These are phyloP conservation scores for Aspergillus alliaceus DNA, from an alignment of 2,329 filamentous ascomycete species.

Conservation along the genomic window DNA sequence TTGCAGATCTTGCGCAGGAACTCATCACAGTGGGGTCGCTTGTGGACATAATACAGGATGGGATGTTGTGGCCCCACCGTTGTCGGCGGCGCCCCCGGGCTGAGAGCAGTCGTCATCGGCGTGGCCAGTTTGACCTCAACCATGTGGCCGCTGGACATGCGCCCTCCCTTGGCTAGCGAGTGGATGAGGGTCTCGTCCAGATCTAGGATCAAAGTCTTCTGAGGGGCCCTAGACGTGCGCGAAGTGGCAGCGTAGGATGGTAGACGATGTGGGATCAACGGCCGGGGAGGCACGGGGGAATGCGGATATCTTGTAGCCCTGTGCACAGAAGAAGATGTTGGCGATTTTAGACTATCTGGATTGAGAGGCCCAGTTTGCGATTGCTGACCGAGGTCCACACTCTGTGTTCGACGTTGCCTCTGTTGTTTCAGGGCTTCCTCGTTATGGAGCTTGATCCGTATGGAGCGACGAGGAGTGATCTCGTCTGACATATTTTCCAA, in stretches of 20 bases:
- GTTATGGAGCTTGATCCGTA: constrained; percentile 84
- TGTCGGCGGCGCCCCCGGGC: constrained; percentile 57
- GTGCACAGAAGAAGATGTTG: constrained; percentile 72
- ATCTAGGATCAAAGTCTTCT: constrained; percentile 94
- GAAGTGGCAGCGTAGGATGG: constrained; percentile 72
- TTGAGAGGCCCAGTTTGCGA: constrained; percentile 55
- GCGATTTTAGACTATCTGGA: constrained; percentile 83
- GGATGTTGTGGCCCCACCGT: constrained; percentile 83
- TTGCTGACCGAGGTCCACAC: constrained; percentile 27
- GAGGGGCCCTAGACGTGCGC: constrained; percentile 52
- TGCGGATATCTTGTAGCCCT: constrained; percentile 86
- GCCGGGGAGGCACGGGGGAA: constrained; percentile 82
- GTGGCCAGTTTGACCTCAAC: constrained; percentile 81
- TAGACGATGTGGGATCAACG: constrained; percentile 83
- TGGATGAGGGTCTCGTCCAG: constrained; percentile 97
- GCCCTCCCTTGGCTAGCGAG: constrained; percentile 93
- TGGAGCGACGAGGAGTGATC: constrained; percentile 71
- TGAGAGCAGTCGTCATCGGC: constrained; percentile 39
- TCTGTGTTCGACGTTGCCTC: constrained; percentile 40
- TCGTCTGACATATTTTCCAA: constrained; percentile 55
- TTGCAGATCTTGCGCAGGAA: constrained; percentile 92
- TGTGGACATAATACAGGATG: constrained; percentile 98
- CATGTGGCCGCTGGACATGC: constrained; percentile 97
- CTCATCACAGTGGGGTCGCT: constrained; percentile 94
- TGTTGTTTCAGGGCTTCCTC: constrained; percentile 75